Evolutionary conservation across 2,329 filamentous ascomycete genomes (phyloP).

Genomic region (Pyricularia sp.): DNA sequence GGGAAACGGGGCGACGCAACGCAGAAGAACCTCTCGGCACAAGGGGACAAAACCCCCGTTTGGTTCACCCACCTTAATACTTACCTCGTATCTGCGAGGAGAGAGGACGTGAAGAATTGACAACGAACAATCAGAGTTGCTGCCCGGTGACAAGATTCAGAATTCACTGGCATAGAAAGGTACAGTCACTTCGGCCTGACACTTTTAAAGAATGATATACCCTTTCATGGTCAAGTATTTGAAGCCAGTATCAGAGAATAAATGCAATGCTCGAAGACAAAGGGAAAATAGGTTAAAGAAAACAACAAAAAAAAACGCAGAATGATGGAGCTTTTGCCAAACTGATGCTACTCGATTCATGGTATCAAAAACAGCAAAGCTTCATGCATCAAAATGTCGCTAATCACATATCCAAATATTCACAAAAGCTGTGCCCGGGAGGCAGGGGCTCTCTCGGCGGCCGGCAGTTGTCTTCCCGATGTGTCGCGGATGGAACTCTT

Average conservation of each 20-base stretch:
- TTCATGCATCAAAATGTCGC: not conserved
- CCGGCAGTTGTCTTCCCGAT: constrained; percentile 39
- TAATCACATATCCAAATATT: not conserved
- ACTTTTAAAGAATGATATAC: not conserved
- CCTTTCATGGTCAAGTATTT: not conserved
- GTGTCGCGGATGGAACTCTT: constrained; percentile 34
- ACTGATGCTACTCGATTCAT: not conserved
- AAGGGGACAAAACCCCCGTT: not conserved
- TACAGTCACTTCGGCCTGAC: not conserved
- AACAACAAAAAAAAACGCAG: constrained; percentile 5
- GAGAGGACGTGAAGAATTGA: too few relatives aligned
- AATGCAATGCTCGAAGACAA: not conserved
- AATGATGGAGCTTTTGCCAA: not conserved
- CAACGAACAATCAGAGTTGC: not conserved
- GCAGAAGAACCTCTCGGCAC: not conserved
- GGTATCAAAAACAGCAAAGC: not conserved
- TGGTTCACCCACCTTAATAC: not conserved
- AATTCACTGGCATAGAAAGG: not conserved
- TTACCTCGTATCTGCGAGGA: not conserved
- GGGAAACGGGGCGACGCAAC: not conserved
- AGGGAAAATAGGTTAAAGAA: not conserved
- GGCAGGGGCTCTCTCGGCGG: constrained; percentile 40
- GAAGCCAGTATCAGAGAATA: not conserved
- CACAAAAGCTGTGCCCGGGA: not conserved
- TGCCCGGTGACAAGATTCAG: not conserved